Base-by-base conservation (phyloP, 225 moss, liverwort and hornwort genomes). In the Marchantia polymorpha region DNA sequence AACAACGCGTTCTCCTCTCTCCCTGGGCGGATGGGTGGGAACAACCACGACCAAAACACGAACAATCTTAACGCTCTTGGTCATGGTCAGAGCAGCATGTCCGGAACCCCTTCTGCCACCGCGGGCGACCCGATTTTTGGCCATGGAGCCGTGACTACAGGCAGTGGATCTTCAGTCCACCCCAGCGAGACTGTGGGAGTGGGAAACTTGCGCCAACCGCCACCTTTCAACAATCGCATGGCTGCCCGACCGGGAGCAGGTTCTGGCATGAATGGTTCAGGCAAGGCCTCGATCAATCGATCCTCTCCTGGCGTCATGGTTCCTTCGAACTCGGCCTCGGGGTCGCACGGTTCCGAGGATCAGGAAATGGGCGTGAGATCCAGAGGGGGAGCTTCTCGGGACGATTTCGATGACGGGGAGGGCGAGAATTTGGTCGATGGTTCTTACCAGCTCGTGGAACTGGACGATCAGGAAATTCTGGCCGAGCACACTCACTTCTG, bases 401-500 rank as follows among this genome's bases (percentile, higher is more conserved):
- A 85, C 63, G 94, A 92, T 0, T 92, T 91, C 1, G 94, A 99
- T 16, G 97, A 93, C 60, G 91, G 93, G 0, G 97, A 93, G 8
- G 79, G 83, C 0, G 97, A 95, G 77, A 86, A 80, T 58, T 85
- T 93, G 7, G 77, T 47, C 7, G 25, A 50, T 22, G 94, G 94
- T 23, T 92, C 93, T 2, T 94, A 90, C 50, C 94, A 95, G 22
- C 87, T 99, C 0, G 94, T 99, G 29, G 97, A 99, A 89, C 84
- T 99, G 70, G 91, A 93, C 14, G 92, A 94, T 23, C 79, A 83
- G 0, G 97, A 99, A 53, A 99, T 99, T 78, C 82, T 99, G 13
- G 97, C 97, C 6, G 94, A 99, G 80, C 97, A 99, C 75, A 99
- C 97, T 0, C 97, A 99, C 58, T 99, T 99, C 72, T 99, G 97